phyloP scores from a whole-genome alignment of 805 yeast genomes.

The Wickerhamiella azyma region DNA sequence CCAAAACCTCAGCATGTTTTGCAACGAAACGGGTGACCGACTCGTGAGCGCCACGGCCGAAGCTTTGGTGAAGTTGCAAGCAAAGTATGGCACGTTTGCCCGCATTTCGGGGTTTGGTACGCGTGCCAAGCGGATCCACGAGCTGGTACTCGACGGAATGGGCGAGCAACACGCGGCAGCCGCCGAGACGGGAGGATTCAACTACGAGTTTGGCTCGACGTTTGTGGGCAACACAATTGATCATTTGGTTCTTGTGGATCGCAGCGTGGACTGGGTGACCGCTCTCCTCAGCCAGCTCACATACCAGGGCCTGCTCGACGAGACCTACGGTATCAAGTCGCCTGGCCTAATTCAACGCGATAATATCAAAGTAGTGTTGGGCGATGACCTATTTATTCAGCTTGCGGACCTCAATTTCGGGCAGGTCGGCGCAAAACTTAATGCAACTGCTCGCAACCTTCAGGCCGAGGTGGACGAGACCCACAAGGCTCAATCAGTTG shows the following conservation, averaged over 20 bases:
- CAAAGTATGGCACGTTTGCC: conserved; percentile 33
- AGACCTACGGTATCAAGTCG: conserved; percentile 37
- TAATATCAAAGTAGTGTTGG: conserved; percentile 7
- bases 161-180: conserved; percentile 23
- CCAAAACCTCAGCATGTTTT: conserved; percentile 28
- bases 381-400: conserved; percentile 19
- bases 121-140: conserved; percentile 36
- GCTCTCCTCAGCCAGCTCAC: conserved; percentile 64
- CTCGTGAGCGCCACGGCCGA: conserved; percentile 37
- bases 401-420: conserved; percentile 64
- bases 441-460: conserved; percentile 52
- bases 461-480: conserved; percentile 54
- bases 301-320: conserved; percentile 72
- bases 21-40: conserved; percentile 28
- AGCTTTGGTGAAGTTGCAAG: conserved; percentile 35
- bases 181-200: conserved; percentile 16
- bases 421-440: conserved; percentile 59
- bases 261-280: conserved; percentile 61
- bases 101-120: conserved; percentile 49
- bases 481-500: conserved; percentile 42
- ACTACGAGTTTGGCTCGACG: conserved; percentile 21
- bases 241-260: conserved; percentile 66
- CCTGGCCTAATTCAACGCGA: conserved; percentile 23
- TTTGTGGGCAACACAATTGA: conserved; percentile 26
- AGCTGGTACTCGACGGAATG: conserved; percentile 25